These are phyloP conservation scores for Phylloporus rhodoxanthus DNA, from an alignment of 768 basidiomycete genomes.

Conservation along the genomic window DNA sequence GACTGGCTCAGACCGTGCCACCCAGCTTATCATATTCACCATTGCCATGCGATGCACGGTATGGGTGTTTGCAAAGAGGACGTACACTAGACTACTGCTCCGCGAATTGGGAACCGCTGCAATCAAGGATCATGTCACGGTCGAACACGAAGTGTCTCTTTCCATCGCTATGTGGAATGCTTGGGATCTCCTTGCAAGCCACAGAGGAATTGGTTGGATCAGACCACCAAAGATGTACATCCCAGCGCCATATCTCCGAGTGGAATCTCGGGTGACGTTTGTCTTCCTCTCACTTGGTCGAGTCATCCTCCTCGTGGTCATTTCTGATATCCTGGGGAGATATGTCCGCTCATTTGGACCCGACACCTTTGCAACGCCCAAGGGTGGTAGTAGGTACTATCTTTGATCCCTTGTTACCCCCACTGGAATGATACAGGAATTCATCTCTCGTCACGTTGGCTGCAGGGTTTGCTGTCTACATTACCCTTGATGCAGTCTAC, in stretches of 20 bases:
- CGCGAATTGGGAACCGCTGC: not conserved
- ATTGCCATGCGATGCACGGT: constrained; percentile 21
- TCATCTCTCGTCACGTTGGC: constrained; percentile 44
- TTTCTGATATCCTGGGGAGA: constrained; percentile 3
- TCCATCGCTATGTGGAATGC: constrained; percentile 23
- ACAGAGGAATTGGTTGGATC: constrained; percentile 27
- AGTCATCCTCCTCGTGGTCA: not conserved
- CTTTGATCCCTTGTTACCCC: constrained; percentile 31
- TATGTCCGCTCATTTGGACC: constrained; percentile 30
- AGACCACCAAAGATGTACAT: constrained; percentile 10
- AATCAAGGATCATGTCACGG: not conserved
- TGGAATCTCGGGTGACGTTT: constrained; percentile 21
- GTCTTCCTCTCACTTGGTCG: constrained; percentile 14
- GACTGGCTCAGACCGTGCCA: not conserved
- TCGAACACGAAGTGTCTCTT: constrained; percentile 1
- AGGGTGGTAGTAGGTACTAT: constrained; percentile 36
- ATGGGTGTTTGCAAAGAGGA: constrained; percentile 16
- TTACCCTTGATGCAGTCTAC: constrained; percentile 40
- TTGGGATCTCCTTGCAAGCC: constrained; percentile 21
- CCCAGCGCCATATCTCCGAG: constrained; percentile 10
- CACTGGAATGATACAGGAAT: constrained; percentile 33
- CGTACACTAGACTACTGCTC: constrained; percentile 12
- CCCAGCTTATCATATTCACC: constrained; percentile 22
- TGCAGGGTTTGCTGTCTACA: constrained; percentile 33
- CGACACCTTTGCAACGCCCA: constrained; percentile 31